Base-by-base conservation (phyloP, 768 basidiomycete species). In the Crassisporium funariophilum region DNA sequence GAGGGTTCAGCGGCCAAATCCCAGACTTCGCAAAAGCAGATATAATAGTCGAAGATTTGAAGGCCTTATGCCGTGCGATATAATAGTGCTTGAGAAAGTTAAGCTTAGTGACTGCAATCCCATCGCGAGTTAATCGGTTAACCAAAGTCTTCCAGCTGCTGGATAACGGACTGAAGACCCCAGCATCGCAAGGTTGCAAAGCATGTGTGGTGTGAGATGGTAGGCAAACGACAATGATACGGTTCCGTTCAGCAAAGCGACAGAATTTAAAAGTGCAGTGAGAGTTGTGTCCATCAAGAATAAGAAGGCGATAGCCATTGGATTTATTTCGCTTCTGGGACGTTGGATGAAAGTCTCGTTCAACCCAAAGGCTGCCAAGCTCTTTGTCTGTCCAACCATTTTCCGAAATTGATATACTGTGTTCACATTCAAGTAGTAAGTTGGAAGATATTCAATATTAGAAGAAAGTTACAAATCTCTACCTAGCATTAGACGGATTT, bases 331-430 rank as follows among this genome's bases (percentile, higher is more conserved):
- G 39, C 25, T 35, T 52, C n/a, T 29, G 35, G 4, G 58, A 64
- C 11, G 42, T 31, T 2, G 63, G 66, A 0, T 67, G 53, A 47
- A 73, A 74, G 31, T 66, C 67, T n/a, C 58, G 41, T 41, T 64
- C 44, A 4, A 74, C 37, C 72, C 69, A 74, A 20, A 55, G 31
- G 1, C 37, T 13, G 11, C 69, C 67, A 7, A 71, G 53, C 15
- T 71, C 64, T 6, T 69, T 47, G 51, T 69, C 65, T 4, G 66
- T 73, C 72, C 72, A 74, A 2, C 72, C 66, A 33, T 69, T 72
- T 15, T 53, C 57, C 4, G 70, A 70, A 22, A 47, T 24, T 1
- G 60, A 61, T 42, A 73, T 58, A 44, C 69, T 73, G 5, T n/a
- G n/a, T n/a, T n/a, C n/a, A n/a, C n/a, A n/a, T 31, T 41, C 0